A percentile compares a stretch with the other conserved stretches of the same genome.
Conservation (phyloP, 331 rosid species). For the Acacia concinna region DNA sequence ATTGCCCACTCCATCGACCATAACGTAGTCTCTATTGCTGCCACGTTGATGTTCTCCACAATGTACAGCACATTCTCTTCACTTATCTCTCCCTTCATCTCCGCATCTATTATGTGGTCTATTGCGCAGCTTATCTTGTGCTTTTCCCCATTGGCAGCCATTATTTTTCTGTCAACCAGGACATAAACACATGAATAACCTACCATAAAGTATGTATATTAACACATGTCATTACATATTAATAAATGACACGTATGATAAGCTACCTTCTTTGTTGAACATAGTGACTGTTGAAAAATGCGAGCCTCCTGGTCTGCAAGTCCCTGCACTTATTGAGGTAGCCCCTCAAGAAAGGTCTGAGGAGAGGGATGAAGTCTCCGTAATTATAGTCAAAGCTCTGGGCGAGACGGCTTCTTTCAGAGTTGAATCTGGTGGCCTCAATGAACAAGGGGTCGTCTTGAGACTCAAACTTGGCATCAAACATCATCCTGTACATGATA, state of each 20-base stretch:
- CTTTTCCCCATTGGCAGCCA: slow-evolving; percentile 62
- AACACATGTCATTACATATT: not conserved
- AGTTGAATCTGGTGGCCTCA: slow-evolving; percentile 63
- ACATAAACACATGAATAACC: not conserved
- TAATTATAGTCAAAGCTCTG: slow-evolving; percentile 82
- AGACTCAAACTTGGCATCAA: slow-evolving; percentile 75
- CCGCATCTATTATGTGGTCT: slow-evolving; percentile 59
- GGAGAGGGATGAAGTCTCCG: slow-evolving; percentile 79
- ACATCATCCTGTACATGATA: slow-evolving; percentile 88
- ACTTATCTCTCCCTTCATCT: slow-evolving; percentile 49
- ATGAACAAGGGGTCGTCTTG: slow-evolving; percentile 81
- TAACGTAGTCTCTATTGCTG: slow-evolving; percentile 75
- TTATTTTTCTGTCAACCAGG: slow-evolving; percentile 45
- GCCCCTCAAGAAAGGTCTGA: slow-evolving; percentile 67
- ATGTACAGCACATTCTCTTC: slow-evolving; percentile 69
- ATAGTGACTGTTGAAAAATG: slow-evolving; percentile 62
- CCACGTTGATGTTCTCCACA: slow-evolving; percentile 84
- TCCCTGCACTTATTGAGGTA: slow-evolving; percentile 77
- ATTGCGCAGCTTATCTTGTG: slow-evolving; percentile 81
- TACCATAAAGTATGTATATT: not conserved
- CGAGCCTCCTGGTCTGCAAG: slow-evolving; percentile 61
- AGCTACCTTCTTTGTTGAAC: slow-evolving; percentile 66
- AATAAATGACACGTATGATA: not conserved
- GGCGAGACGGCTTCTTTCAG: slow-evolving; percentile 75
- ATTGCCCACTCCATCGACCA: slow-evolving; percentile 91